Conservation (phyloP, 1,284 basidiomycete species). For the Ceratobasidium sp. region DNA sequence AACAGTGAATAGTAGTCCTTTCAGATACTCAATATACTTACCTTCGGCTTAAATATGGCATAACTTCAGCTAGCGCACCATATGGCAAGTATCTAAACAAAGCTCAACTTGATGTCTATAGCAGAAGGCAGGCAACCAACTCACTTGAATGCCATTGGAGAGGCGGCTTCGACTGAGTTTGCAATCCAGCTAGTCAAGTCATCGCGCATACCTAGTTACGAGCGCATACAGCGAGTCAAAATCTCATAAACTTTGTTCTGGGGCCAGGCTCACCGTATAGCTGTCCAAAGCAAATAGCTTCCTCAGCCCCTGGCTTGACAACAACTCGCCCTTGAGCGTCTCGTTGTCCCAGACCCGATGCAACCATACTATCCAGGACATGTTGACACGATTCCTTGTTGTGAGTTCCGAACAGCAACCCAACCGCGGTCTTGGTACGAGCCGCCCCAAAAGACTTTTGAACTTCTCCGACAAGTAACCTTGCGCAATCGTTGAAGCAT, state of each 20-base stretch:
- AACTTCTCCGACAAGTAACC: constrained; percentile 67
- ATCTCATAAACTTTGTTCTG: background rate
- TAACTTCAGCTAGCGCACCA: constrained; percentile 75
- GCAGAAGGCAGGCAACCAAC: constrained; percentile 44
- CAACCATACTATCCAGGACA: constrained; percentile 31
- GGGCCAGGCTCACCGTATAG: constrained; percentile 72
- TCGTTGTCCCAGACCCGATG: constrained; percentile 23
- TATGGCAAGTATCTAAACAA: constrained; percentile 75
- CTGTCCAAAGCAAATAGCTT: constrained; percentile 68
- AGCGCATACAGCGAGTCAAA: constrained; percentile 10
- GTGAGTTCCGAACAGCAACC: constrained; percentile 29
- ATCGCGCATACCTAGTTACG: constrained; percentile 78
- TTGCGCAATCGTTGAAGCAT: constrained; percentile 77
- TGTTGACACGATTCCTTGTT: constrained; percentile 30
- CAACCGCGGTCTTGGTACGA: constrained; percentile 42
- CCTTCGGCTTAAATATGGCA: constrained; percentile 62
- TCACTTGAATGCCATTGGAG: constrained; percentile 80
- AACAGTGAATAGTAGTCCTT: background rate
- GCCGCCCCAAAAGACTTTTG: constrained; percentile 55
- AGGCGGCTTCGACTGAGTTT: constrained; percentile 59
- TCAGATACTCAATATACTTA: background rate
- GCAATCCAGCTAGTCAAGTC: constrained; percentile 77
- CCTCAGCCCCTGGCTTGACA: constrained; percentile 16
- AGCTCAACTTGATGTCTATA: constrained; percentile 4
- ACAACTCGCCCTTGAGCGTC: constrained; percentile 39